Percentiles rank a stretch among this genome's conserved stretches.
These are phyloP conservation scores for Cladosporium oxysporum DNA, from an alignment of 2,329 filamentous ascomycete genomes.

Conservation along the genomic window DNA sequence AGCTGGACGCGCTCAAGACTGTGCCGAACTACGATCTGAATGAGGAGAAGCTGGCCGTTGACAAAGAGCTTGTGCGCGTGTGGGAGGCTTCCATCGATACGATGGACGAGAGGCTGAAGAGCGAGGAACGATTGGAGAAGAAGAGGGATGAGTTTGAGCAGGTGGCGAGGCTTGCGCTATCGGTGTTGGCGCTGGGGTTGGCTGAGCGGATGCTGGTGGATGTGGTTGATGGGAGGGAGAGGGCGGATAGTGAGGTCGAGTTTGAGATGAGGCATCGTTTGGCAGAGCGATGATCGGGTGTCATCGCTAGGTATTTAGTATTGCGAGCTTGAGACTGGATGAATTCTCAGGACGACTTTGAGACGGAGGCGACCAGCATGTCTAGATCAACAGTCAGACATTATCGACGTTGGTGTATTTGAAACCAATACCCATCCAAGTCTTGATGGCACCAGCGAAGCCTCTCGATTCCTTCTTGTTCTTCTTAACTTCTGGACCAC, in stretches of 20 bases:
- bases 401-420: background rate
- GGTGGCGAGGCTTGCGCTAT: background rate
- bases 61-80: constrained; percentile 11
- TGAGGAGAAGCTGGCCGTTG: constrained; percentile 11
- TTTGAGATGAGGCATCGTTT: constrained; percentile 12
- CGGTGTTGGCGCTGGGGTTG: constrained; percentile 11
- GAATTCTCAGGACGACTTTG: background rate
- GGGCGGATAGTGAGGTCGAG: constrained; percentile 7
- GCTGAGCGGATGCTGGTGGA: constrained; percentile 12
- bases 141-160: constrained; percentile 13
- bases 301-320: background rate
- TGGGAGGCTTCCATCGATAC: constrained; percentile 19
- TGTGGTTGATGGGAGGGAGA: constrained; percentile 7
- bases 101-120: constrained; percentile 16
- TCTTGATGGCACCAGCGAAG: background rate
- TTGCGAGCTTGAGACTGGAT: background rate
- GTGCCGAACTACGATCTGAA: constrained; percentile 1
- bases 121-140: constrained; percentile 11
- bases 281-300: background rate
- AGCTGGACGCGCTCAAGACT: background rate
- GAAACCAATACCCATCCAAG: background rate
- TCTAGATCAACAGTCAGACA: background rate
- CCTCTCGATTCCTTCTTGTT: background rate
- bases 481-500: background rate
- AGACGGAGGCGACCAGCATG: background rate